These are phyloP conservation scores for Sporopachydermia cereana DNA, from an alignment of 1,139 yeast species.

Conservation along the genomic window DNA sequence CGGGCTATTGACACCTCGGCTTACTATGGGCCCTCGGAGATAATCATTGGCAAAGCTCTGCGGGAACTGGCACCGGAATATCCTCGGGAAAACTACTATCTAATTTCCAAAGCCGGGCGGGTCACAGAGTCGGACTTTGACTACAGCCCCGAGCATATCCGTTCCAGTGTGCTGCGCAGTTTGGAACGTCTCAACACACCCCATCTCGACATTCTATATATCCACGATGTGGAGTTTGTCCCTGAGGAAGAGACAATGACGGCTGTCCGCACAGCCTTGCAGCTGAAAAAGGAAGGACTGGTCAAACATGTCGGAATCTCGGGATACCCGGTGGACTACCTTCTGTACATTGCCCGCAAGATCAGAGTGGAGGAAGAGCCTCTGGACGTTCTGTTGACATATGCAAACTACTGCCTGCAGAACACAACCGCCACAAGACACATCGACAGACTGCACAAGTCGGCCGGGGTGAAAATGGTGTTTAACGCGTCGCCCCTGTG, in stretches of 20 bases:
- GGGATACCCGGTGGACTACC: conserved; percentile 73
- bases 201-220: conserved; percentile 69
- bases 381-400: conserved; percentile 66
- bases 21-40: conserved; percentile 85
- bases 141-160: conserved; percentile 49
- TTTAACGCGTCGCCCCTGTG: conserved; percentile 78
- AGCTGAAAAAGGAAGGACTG: conserved; percentile 51
- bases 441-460: conserved; percentile 36
- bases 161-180: conserved; percentile 54
- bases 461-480: conserved; percentile 45
- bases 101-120: conserved; percentile 86
- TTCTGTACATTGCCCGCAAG: conserved; percentile 30
- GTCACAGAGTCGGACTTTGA: conserved; percentile 58
- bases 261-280: conserved; percentile 51
- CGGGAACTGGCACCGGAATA: conserved; percentile 29
- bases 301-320: conserved; percentile 64
- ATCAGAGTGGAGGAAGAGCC: conserved; percentile 30
- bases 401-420: conserved; percentile 76
- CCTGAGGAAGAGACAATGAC: conserved; percentile 39
- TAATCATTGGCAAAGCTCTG: conserved; percentile 57
- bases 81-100: conserved; percentile 51
- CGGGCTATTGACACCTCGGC: conserved; percentile 85
- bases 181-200: conserved; percentile 49
- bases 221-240: conserved; percentile 87
- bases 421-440: conserved; percentile 46